Conservation (phyloP, 2,329 filamentous ascomycete species). For the Fusarium equiseti region DNA sequence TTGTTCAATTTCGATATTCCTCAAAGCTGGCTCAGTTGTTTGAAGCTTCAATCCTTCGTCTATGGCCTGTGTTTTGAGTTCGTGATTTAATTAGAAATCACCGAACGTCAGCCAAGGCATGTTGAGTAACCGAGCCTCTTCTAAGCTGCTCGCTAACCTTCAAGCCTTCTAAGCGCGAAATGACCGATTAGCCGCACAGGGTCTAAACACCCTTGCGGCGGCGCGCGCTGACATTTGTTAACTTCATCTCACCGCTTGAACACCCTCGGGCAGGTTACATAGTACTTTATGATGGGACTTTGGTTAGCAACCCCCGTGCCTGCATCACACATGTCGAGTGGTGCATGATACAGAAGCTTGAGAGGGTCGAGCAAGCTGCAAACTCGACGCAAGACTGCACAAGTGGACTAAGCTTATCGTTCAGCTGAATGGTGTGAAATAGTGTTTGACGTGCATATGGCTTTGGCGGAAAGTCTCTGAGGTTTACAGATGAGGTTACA, state of each 20-base stretch:
- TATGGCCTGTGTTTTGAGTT: background rate
- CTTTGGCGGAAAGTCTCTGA: background rate
- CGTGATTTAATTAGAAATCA: slow-evolving; percentile 8
- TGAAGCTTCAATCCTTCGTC: background rate
- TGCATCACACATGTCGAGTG: slow-evolving; percentile 26
- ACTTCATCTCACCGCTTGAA: slow-evolving; percentile 43
- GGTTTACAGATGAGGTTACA: background rate
- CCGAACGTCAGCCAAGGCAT: slow-evolving; percentile 9
- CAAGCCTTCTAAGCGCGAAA: slow-evolving; percentile 25
- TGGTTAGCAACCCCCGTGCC: slow-evolving; percentile 22
- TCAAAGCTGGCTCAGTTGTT: background rate
- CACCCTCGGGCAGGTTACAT: slow-evolving; percentile 19
- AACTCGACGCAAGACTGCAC: background rate
- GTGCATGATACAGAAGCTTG: background rate
- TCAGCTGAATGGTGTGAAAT: slow-evolving; percentile 16
- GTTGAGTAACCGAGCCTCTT: slow-evolving; percentile 6
- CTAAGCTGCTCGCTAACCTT: slow-evolving; percentile 23
- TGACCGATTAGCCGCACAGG: slow-evolving; percentile 38
- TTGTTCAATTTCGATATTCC: slow-evolving; percentile 6
- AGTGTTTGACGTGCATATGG: slow-evolving; percentile 1
- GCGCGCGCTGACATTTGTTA: slow-evolving; percentile 30
- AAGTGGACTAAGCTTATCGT: slow-evolving; percentile 19
- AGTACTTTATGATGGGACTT: slow-evolving; percentile 31
- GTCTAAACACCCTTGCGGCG: slow-evolving; percentile 30
- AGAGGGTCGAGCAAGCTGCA: slow-evolving; percentile 5